Base-by-base conservation (phyloP, 1,284 basidiomycete species). In the Wallemia hederae region DNA sequence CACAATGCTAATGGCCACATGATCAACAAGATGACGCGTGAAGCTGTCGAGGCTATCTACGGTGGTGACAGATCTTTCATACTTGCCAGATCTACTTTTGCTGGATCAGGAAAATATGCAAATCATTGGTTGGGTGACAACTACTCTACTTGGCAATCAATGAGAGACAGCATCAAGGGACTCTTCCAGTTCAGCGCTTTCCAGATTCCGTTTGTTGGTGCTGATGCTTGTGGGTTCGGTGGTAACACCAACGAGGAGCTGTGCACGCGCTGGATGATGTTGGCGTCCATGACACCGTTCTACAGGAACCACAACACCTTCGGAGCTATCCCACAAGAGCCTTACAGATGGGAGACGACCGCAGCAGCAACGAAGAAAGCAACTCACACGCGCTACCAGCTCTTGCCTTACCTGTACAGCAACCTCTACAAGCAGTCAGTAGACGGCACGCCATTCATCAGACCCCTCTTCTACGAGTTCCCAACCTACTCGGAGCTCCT, bases 231-330 rank as follows among this genome's bases (percentile, higher is more conserved):
- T 56, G 61, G 60, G 58, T 63, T 63, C 78, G 78, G 75, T 63
- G 77, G 74, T 0, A 85, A 87, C 69, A 80, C 80, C 0, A 78
- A 83, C 65, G 85, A 88, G 68, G 82, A 85, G 67, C 74, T 88
- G 9, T 84, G 83, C 69, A 81, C 80, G 62, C 76, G 84, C 24
- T 87, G 84, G 84, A 83, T 83, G 80, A 78, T 80, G 66, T 74
- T 86, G 14, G 75, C 80, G 1, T 83, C 83, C 0, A 83, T 84
- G 67, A 74, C 75, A n/a, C 81, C 81, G 1, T 72, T 72, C 67
- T 68, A 65, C 63, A 67, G 67, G 62, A 69, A 69, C 63, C 70
- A 70, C 62, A 70, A 70, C 61, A 65, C 64, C 24, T 60, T 61
- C 62, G 63, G 60, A 56, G 17, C 59, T 28, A 34, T 70, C 24